These are phyloP conservation scores for Lasiodiplodia citricola DNA, from an alignment of 2,329 filamentous ascomycete genomes.

Conservation along the genomic window DNA sequence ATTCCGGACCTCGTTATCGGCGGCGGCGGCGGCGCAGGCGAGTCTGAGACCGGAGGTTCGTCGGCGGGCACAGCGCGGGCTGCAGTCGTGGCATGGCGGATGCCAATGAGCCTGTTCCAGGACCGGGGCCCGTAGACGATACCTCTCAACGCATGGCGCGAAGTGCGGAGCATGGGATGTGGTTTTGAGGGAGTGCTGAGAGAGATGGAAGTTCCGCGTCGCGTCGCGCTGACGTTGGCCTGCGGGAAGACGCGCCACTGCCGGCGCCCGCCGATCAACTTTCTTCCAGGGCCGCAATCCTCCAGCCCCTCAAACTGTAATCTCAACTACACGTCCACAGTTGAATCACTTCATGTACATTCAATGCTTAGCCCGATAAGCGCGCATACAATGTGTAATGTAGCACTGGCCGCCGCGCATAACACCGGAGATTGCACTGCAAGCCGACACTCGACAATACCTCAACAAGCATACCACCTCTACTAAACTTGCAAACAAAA, in stretches of 20 bases:
- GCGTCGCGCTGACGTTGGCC: slow-evolving; percentile 6
- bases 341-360: too few relatives aligned
- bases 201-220: neutral
- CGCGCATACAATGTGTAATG: too few relatives aligned
- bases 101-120: neutral
- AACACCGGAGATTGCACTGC: too few relatives aligned
- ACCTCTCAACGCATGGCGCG: slow-evolving; percentile 38
- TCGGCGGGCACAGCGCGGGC: neutral
- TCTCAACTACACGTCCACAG: too few relatives aligned
- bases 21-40: slow-evolving; percentile 27
- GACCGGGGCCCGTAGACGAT: slow-evolving; percentile 24
- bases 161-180: slow-evolving; percentile 38
- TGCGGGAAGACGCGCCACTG: neutral
- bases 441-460: too few relatives aligned
- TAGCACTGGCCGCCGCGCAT: too few relatives aligned
- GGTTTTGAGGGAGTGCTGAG: neutral
- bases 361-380: too few relatives aligned
- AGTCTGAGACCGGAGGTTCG: slow-evolving; percentile 7
- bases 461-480: too few relatives aligned
- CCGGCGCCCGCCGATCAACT: neutral
- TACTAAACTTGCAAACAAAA: too few relatives aligned
- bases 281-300: neutral
- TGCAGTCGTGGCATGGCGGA: slow-evolving; percentile 31
- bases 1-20: slow-evolving; percentile 44
- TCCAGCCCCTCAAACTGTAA: too few relatives aligned